A percentile compares a stretch with the other conserved stretches of the same genome.
Evolutionary conservation across 1,284 basidiomycete species (phyloP).

Genomic region (Cutaneotrichosporon mucoides): DNA sequence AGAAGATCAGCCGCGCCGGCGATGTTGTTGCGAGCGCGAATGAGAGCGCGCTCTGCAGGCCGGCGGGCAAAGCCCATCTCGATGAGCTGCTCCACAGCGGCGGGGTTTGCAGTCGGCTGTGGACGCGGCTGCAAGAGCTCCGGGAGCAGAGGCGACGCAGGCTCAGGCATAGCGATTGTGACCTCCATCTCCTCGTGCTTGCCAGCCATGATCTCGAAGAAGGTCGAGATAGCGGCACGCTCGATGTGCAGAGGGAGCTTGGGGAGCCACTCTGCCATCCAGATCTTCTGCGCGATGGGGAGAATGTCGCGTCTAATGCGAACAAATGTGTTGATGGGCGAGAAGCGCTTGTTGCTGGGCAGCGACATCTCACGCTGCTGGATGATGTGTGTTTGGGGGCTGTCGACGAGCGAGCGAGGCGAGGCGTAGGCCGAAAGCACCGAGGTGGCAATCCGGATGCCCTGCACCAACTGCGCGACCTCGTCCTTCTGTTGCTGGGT

Average conservation of each 20-base stretch:
- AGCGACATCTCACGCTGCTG: conserved; percentile 20
- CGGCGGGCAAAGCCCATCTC: conserved; percentile 96
- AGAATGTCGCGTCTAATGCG: conserved; percentile 68
- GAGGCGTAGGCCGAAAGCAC: conserved; percentile 73
- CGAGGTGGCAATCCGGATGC: conserved; percentile 56
- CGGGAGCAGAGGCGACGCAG: neutral
- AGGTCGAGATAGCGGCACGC: conserved; percentile 68
- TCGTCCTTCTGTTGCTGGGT: conserved; percentile 61
- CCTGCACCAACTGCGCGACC: conserved; percentile 5
- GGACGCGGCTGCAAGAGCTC: conserved; percentile 2
- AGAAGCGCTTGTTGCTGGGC: conserved; percentile 66
- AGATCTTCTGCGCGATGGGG: conserved; percentile 66
- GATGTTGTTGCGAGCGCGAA: conserved; percentile 82
- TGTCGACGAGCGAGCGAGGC: conserved; percentile 76
- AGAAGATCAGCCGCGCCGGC: conserved; percentile 84
- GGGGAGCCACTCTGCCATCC: conserved; percentile 80
- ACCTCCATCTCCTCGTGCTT: conserved; percentile 65
- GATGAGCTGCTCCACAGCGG: conserved; percentile 71
- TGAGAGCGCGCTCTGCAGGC: conserved; percentile 76
- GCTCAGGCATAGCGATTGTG: conserved; percentile 4
- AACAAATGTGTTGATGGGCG: conserved; percentile 70
- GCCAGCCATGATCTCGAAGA: conserved; percentile 75
- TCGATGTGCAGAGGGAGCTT: conserved; percentile 67
- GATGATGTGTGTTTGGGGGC: conserved; percentile 63
- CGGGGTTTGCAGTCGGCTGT: conserved; percentile 60